Conservation (phyloP, 164 flowering plant genomes). For the Nymphaea thermarum region DNA sequence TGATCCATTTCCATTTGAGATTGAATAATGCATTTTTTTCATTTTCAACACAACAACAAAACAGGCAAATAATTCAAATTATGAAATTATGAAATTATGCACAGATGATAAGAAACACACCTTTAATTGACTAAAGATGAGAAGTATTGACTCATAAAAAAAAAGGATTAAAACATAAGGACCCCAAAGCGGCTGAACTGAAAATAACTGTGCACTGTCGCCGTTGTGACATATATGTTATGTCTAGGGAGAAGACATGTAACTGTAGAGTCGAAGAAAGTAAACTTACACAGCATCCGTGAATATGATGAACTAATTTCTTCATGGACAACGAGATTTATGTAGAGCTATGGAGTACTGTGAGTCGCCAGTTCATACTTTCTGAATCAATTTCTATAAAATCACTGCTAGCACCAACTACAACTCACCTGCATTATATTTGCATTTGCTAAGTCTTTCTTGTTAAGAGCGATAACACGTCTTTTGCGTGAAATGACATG, state of each 20-base stretch:
- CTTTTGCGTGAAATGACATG: constrained; percentile 51
- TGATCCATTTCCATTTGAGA: neutral
- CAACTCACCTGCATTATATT: constrained; percentile 64
- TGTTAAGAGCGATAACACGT: constrained; percentile 78
- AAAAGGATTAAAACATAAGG: neutral
- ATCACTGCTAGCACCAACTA: neutral
- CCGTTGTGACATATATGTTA: no score
- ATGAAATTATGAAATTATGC: neutral
- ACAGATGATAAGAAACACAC: neutral
- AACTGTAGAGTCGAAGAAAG: neutral
- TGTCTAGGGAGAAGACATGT: neutral
- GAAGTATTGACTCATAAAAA: neutral
- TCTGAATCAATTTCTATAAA: neutral
- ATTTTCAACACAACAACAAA: neutral
- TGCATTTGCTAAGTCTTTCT: constrained; percentile 86
- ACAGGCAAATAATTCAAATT: neutral
- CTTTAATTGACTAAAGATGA: neutral
- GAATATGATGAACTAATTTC: no score
- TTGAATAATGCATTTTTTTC: neutral
- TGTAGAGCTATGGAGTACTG: no score
- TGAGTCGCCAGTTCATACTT: no score
- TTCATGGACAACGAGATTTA: neutral
- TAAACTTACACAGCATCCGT: neutral
- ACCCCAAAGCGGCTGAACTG: neutral
- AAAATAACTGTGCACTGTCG: no score